Evolutionary conservation across 2,329 filamentous ascomycete genomes (phyloP), one percentile per base, ranked within the genome.

Genomic region (Raffaelea deltoideospora): DNA sequence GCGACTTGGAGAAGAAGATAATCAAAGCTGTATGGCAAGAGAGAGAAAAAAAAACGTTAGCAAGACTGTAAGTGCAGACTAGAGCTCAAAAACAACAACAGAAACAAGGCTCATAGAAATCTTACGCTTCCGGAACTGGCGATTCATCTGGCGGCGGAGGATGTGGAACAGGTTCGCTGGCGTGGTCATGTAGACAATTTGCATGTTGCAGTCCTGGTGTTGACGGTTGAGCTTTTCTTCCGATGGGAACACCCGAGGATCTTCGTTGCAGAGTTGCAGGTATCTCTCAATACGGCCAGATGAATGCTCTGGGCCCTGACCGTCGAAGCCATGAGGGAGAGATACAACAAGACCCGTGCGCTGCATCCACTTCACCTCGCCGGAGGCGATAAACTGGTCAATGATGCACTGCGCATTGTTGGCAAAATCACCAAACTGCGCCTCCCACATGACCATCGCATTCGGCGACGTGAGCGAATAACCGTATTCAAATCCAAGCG

Each of bases 191-290:
- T 90, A 94, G 38, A 79, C 86, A 56, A 98, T 81, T 65, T 98
- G 90, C 77, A 98, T 93, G 67, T 98, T 98, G 71, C 86, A 94
- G 64, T 98, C 90, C 65, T 98, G 90, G 67, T 98, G 90, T 63
- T 96, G 90, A 49, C 90, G 85, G 38, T 92, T 79, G 42, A 96
- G 75, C 69, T 90, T 95, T 47, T 94, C 86, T 23, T 72, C 67
- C 2, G 76, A 69, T 37, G 90, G 90, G 77, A 86, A 98, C 51
- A 90, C 73, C 45, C 90, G 83, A 39, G 90, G 87, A 54, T 98
- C 90, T 59, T 98, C 90, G 62, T 96, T 96, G 64, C 81, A 90
- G 42, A 98, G 77, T 62, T 96, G 90, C 45, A 98, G 72, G 64
- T 93, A 98, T 52, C 90, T 82, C 67, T 98, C 90, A 62, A 98